phyloP scores from a whole-genome alignment of 139 green algal genomes.

The Coccomyxa sp. region DNA sequence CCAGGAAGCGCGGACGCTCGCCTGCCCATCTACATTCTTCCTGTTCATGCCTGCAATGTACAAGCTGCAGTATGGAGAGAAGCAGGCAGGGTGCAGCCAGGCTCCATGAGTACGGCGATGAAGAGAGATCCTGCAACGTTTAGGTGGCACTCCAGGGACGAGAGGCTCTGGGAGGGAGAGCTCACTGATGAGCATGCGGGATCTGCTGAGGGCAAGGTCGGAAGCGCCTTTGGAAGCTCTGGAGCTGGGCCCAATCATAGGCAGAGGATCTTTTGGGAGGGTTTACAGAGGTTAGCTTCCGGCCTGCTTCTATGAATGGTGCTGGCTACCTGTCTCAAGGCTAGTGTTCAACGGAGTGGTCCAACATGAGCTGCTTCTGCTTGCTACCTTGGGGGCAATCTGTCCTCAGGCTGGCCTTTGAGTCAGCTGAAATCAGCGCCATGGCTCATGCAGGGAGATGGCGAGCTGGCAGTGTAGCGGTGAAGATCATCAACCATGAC shows the following conservation, averaged over 20 bases:
- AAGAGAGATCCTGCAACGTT: too few species aligned
- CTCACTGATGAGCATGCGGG: neutral
- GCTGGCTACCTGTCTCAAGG: neutral
- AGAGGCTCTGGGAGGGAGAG: neutral
- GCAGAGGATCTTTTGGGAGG: conserved; percentile 1
- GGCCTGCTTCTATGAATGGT: neutral
- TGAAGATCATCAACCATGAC: conserved; percentile 5
- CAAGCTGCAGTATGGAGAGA: too few species aligned
- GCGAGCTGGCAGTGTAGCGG: neutral
- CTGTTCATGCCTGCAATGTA: too few species aligned
- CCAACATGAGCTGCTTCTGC: too few species aligned
- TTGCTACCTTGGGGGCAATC: too few species aligned
- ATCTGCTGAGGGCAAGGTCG: neutral
- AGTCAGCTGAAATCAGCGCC: too few species aligned
- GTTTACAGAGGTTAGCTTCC: conserved; percentile 2
- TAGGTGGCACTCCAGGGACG: neutral
- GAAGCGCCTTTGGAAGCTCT: neutral
- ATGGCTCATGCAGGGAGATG: neutral
- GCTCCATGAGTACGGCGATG: too few species aligned
- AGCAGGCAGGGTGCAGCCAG: too few species aligned
- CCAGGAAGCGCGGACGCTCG: too few species aligned
- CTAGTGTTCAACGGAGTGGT: too few species aligned
- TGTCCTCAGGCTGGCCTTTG: too few species aligned
- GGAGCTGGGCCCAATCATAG: conserved; percentile 4
- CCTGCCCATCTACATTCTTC: too few species aligned